phyloP scores from a whole-genome alignment of 164 flowering plant species.

The Aristolochia contorta region DNA sequence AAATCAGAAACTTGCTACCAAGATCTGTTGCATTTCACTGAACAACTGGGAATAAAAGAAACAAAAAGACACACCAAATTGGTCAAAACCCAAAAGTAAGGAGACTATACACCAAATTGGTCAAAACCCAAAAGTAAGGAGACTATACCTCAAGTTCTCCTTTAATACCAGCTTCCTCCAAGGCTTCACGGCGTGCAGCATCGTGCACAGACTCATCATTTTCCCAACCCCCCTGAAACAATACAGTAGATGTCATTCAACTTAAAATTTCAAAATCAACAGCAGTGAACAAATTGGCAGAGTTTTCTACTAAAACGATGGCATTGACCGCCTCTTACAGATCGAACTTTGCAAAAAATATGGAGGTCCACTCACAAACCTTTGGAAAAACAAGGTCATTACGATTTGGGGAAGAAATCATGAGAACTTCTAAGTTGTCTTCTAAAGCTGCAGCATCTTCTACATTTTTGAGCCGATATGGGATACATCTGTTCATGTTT shows the following conservation, averaged over 20 bases:
- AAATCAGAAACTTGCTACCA: background rate
- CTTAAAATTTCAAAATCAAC: background rate
- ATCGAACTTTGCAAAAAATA: background rate
- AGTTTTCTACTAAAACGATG: background rate
- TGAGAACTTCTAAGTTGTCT: conserved; percentile 39
- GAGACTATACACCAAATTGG: conserved; percentile 38
- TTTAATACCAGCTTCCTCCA: conserved; percentile 76
- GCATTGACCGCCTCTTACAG: background rate
- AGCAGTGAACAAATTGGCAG: background rate
- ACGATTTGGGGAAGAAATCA: conserved; percentile 71
- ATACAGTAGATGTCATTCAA: background rate
- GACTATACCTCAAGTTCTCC: conserved; percentile 53
- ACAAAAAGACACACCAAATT: background rate
- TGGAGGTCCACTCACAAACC: conserved; percentile 23
- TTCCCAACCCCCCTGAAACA: conserved; percentile 82
- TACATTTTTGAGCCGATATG: conserved; percentile 38
- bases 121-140: background rate
- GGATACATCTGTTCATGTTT: conserved; percentile 56
- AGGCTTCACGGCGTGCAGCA: conserved; percentile 79
- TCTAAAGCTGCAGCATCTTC: conserved; percentile 18
- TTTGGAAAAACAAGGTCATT: conserved; percentile 72
- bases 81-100: background rate
- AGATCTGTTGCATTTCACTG: background rate
- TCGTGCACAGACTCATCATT: conserved; percentile 62
- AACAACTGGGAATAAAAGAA: background rate